A percentile compares a stretch with the other conserved stretches of the same genome.
Evolutionary conservation across 345 rosid species (phyloP).

Genomic region (Arabis alpina): DNA sequence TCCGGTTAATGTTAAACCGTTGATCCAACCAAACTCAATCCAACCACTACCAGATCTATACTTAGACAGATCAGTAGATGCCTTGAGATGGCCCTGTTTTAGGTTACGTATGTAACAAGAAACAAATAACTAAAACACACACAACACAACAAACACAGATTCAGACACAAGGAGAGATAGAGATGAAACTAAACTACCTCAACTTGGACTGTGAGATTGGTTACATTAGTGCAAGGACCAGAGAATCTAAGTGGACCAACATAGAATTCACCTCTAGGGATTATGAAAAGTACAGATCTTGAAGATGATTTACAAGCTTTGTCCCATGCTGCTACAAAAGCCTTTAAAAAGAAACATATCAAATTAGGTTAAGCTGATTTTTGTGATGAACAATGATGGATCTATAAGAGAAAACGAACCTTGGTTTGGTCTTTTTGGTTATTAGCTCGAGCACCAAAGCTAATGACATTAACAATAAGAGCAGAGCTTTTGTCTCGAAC

Average conservation of each 20-base stretch:
- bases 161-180: neutral
- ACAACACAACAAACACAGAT: neutral
- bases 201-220: constrained; percentile 35
- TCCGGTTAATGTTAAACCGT: constrained; percentile 50
- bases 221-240: constrained; percentile 60
- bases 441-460: constrained; percentile 49
- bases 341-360: constrained; percentile 30
- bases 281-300: constrained; percentile 41
- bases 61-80: constrained; percentile 43
- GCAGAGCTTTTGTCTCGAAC: constrained; percentile 25
- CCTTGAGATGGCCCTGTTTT: constrained; percentile 51
- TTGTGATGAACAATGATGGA: neutral
- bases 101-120: constrained; percentile 37
- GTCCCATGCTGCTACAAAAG: constrained; percentile 61
- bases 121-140: constrained; percentile 14
- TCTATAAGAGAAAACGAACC: constrained; percentile 6
- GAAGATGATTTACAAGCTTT: constrained; percentile 55
- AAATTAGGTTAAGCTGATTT: constrained; percentile 27
- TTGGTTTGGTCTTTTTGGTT: constrained; percentile 38
- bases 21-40: constrained; percentile 49
- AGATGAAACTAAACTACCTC: constrained; percentile 24
- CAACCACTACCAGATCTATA: constrained; percentile 47
- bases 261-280: constrained; percentile 51
- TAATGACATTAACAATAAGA: constrained; percentile 39
- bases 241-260: constrained; percentile 36